These are phyloP conservation scores for Annulohypoxylon truncatum DNA, from an alignment of 2,329 filamentous ascomycete species.

Conservation along the genomic window DNA sequence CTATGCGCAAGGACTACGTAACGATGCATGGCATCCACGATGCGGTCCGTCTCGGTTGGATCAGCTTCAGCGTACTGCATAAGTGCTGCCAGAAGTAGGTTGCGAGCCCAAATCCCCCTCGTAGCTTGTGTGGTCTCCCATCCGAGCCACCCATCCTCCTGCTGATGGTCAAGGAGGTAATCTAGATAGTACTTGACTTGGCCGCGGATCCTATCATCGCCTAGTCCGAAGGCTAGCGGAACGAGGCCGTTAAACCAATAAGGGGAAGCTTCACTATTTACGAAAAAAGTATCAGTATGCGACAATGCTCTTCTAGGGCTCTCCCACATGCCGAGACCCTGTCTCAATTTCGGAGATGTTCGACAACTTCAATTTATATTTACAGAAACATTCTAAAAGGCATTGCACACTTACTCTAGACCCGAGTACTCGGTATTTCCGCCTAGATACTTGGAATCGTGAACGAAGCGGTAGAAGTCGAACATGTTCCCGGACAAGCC, in stretches of 20 bases:
- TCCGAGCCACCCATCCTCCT: conserved; percentile 67
- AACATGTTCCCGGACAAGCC: conserved; percentile 49
- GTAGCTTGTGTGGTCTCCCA: conserved; percentile 56
- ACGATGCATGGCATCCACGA: conserved; percentile 61
- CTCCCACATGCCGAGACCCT: not conserved
- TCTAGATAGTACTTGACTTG: conserved; percentile 59
- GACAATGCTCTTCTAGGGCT: not conserved
- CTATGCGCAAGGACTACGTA: conserved; percentile 62
- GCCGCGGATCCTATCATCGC: conserved; percentile 58
- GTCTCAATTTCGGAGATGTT: not conserved
- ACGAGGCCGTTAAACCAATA: conserved; percentile 70
- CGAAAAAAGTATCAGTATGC: not conserved
- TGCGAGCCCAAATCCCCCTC: conserved; percentile 64
- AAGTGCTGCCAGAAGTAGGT: conserved; percentile 60
- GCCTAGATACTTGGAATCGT: conserved; percentile 61
- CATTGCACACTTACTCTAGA: conserved; percentile 51
- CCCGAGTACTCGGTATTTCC: conserved; percentile 62
- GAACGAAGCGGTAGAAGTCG: conserved; percentile 66
- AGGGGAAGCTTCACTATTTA: conserved; percentile 58
- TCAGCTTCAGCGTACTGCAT: conserved; percentile 58
- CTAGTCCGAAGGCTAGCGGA: conserved; percentile 62
- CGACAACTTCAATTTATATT: not conserved
- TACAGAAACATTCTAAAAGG: not conserved
- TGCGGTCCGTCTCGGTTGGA: conserved; percentile 52
- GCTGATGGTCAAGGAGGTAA: conserved; percentile 59